Percentiles rank a stretch among this genome's conserved stretches.
phyloP scores from a whole-genome alignment of 2,329 filamentous ascomycete species.

The Colletotrichum truncatum region DNA sequence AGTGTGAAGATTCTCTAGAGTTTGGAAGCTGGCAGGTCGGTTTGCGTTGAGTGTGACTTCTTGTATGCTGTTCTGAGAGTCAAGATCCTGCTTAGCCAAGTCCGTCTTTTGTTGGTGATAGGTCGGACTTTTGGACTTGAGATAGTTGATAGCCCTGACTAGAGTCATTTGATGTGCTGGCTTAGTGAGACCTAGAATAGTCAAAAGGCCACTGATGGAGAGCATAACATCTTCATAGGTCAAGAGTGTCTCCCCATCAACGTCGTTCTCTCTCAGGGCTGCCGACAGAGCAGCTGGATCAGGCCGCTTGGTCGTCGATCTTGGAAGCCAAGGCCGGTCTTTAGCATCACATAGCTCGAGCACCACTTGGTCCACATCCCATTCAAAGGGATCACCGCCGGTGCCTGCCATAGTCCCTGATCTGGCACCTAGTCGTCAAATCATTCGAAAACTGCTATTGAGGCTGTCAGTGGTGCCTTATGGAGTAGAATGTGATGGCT shows the following conservation, averaged over 20 bases:
- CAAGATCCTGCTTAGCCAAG: neutral
- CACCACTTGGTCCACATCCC: conserved; percentile 75
- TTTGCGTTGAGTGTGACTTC: neutral
- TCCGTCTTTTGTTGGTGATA: conserved; percentile 28
- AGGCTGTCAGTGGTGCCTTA: neutral
- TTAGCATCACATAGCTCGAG: conserved; percentile 68
- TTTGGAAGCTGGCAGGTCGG: neutral
- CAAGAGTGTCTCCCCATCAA: conserved; percentile 73
- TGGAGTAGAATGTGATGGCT: too few relatives aligned
- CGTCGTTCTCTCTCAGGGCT: conserved; percentile 66
- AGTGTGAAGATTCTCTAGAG: neutral
- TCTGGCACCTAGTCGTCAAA: too few relatives aligned
- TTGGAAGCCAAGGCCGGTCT: conserved; percentile 54
- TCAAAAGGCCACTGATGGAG: conserved; percentile 57
- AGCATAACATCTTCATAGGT: conserved; percentile 59
- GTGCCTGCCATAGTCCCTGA: conserved; percentile 39
- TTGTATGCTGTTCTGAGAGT: neutral
- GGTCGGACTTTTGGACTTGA: conserved; percentile 30
- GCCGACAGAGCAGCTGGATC: conserved; percentile 61
- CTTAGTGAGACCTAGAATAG: conserved; percentile 64
- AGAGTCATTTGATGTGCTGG: conserved; percentile 68
- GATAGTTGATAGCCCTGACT: conserved; percentile 58
- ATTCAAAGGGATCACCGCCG: conserved; percentile 75
- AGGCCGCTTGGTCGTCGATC: conserved; percentile 52
- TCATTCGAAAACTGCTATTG: neutral